These are phyloP conservation scores for Lentithecium fluviatile DNA, from an alignment of 495 filamentous ascomycete species.

Conservation along the genomic window DNA sequence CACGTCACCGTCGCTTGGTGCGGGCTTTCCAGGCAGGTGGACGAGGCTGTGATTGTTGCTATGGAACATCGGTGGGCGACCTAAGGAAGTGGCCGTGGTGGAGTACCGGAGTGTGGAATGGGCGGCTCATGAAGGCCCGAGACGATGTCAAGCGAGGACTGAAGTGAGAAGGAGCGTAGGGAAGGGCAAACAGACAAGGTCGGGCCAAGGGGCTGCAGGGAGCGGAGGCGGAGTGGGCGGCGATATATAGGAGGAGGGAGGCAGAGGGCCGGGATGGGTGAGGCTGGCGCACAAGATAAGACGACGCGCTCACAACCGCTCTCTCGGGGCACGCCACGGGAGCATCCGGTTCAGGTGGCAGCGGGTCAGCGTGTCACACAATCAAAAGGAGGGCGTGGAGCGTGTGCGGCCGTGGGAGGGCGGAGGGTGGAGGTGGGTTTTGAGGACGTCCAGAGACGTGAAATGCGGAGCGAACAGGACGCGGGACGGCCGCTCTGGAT, in stretches of 20 bases:
- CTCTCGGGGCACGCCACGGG: conserved; percentile 27
- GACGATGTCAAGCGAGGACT: conserved; percentile 4
- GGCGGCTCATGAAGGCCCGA: conserved; percentile 31
- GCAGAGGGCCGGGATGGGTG: conserved; percentile 7
- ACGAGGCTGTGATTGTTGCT: conserved; percentile 28
- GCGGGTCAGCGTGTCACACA: conserved; percentile 1
- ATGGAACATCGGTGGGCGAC: conserved; percentile 36
- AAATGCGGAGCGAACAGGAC: conserved; percentile 1
- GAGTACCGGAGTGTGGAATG: conserved; percentile 14
- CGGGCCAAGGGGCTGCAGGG: neutral
- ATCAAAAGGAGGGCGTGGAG: conserved; percentile 7
- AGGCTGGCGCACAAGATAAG: conserved; percentile 31
- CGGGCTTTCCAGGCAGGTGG: conserved; percentile 34
- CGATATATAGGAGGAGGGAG: conserved; percentile 30
- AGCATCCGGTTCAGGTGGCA: conserved; percentile 30
- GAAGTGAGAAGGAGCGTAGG: neutral
- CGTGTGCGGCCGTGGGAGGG: conserved; percentile 13
- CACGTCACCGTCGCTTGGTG: conserved; percentile 14
- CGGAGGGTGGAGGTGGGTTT: neutral
- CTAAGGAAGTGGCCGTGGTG: conserved; percentile 18
- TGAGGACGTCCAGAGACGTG: neutral
- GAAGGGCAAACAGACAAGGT: neutral
- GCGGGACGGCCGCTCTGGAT: conserved; percentile 23
- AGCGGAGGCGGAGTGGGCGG: conserved; percentile 24
- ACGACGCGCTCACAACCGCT: conserved; percentile 13